phyloP scores from a whole-genome alignment of 495 filamentous ascomycete species.

The Tuber aestivum region DNA sequence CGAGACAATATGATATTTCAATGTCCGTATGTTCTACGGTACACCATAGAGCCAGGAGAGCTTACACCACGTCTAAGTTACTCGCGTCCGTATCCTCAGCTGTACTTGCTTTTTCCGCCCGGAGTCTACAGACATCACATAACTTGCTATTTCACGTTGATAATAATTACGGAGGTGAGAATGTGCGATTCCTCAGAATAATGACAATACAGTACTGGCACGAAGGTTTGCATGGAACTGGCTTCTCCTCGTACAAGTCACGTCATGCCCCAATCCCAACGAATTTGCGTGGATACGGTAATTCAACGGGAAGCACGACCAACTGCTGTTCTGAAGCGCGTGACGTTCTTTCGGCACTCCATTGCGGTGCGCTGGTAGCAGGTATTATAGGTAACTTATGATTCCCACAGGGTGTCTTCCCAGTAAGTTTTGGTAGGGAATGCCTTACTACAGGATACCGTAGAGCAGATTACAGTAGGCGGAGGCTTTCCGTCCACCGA shows the following conservation, averaged over 20 bases:
- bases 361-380: not conserved
- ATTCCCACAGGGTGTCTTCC: not conserved
- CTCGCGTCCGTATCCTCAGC: not conserved
- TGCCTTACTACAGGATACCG: no score
- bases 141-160: constrained; percentile 13
- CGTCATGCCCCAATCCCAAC: not conserved
- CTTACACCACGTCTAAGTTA: constrained; percentile 6
- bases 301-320: not conserved
- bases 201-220: constrained; percentile 13
- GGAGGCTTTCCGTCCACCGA: not conserved
- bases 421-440: not conserved
- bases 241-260: not conserved
- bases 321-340: not conserved
- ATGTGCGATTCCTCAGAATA: constrained; percentile 14
- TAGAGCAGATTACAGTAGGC: not conserved
- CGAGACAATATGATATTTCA: not conserved
- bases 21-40: not conserved
- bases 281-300: not conserved
- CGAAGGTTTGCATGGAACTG: constrained; percentile 30
- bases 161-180: constrained; percentile 12
- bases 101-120: constrained; percentile 7
- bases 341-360: not conserved
- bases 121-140: constrained; percentile 26
- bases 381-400: not conserved
- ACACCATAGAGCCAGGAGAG: not conserved